These are phyloP conservation scores for Glycine latifolia DNA, from an alignment of 306 rosid species.

Conservation along the genomic window DNA sequence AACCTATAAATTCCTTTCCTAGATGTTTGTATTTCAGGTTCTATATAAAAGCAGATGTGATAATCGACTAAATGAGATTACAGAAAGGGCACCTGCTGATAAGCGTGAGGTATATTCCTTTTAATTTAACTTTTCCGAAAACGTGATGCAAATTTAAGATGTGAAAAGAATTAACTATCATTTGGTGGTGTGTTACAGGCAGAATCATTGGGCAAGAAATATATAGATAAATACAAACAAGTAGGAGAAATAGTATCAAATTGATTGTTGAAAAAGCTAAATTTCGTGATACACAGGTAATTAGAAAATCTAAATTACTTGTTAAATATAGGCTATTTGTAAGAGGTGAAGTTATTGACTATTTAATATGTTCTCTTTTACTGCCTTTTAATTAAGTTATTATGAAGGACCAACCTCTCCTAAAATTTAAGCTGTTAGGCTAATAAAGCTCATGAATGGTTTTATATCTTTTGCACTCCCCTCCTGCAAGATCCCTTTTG, in stretches of 20 bases:
- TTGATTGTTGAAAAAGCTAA: constrained; percentile 90
- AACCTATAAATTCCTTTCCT: constrained; percentile 21
- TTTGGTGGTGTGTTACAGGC: constrained; percentile 65
- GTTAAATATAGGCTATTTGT: constrained; percentile 26
- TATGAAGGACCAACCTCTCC: constrained; percentile 4
- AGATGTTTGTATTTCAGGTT: constrained; percentile 63
- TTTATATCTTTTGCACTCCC: constrained; percentile 22
- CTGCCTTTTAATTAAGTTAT: background rate
- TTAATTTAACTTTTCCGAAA: background rate
- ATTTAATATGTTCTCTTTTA: background rate
- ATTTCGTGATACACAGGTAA: constrained; percentile 90
- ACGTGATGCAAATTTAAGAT: constrained; percentile 32
- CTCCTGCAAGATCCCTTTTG: background rate
- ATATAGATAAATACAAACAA: constrained; percentile 93
- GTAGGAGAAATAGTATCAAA: constrained; percentile 89
- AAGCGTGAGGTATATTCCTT: constrained; percentile 78
- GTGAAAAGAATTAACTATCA: constrained; percentile 36
- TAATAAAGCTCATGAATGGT: constrained; percentile 3
- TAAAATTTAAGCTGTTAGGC: background rate
- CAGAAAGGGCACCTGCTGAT: constrained; percentile 93
- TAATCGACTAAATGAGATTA: constrained; percentile 89
- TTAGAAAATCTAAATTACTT: constrained; percentile 30
- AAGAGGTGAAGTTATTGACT: constrained; percentile 29
- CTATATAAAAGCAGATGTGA: constrained; percentile 92
- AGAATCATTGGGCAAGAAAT: constrained; percentile 75